Base-by-base conservation (phyloP, 2,329 filamentous ascomycete genomes). In the Triangularia setosa region DNA sequence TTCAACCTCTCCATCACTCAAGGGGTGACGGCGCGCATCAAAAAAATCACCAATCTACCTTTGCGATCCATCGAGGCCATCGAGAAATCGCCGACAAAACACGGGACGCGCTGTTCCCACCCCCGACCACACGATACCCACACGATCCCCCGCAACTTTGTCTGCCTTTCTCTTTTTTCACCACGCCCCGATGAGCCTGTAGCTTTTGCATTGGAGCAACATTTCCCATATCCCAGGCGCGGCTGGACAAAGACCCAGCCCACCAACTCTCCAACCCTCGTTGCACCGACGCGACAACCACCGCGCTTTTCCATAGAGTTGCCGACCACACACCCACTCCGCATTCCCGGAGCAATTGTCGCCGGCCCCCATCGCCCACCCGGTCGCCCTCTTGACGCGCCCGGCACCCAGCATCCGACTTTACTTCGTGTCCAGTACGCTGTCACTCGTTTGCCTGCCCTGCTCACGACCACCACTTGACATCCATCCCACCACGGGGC, bases 11-110 rank as follows among this genome's bases (percentile, higher is more conserved):
- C 77, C 79, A 70, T 71, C 79, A 79, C 78, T 79, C 79, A 77
- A 71, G 74, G 70, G 78, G 79, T 78, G 77, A 82, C 79, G 75
- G 81, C 83, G 81, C 83, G 83, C 83, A 86, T 85, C 82, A 78
- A 81, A 84, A 84, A 84, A 82, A 84, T 84, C 83, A 80, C 82
- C 81, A 81, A 79, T 82, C 81, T 81, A 77, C 80, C 80, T 81
- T 79, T 79, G 80, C 81, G 82, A 81, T 77, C 64, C 83, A 86
- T 86, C 83, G 78, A 81, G 78, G 75, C 79, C 82, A 85, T 85
- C 83, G 78, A 76, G 76, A 81, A 78, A 80, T 76, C 75, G 78
- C 78, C 78, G 79, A 77, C 80, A 79, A 78, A 79, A 79, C 78
- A 77, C 78, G 79, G 81, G 79, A 78, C 79, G 83, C 83, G 81